Base-by-base conservation (phyloP, 306 rosid species). In the Prinsepia uniflora region DNA sequence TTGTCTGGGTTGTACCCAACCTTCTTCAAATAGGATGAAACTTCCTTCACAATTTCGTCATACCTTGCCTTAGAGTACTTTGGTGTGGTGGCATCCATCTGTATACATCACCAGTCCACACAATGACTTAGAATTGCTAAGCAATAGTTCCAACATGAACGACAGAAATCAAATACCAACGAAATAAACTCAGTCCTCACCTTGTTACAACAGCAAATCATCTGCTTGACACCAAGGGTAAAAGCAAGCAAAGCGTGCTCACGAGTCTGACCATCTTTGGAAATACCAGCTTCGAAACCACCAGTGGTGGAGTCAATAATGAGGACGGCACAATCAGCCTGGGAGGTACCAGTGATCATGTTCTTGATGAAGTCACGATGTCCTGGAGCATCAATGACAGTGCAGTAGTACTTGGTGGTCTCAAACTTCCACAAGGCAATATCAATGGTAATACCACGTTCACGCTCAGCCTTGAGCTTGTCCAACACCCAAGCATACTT, bases 281-380 rank as follows among this genome's bases (percentile, higher is more conserved):
- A 78, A 6, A 78, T 75, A 65, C 81, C 84, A 19, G 81, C 81
- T 34, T 80, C 84, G 61, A 80, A 80, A 45, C 81, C 84, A 34
- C 84, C 84, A 12, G 84, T 80, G 65, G 81, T 80, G 52, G 84
- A 80, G 72, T 80, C 84, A 18, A 80, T 76, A 4, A 76, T 80
- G 19, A 80, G 78, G 36, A 76, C 75, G 2, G 81, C 81, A 20
- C 84, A 80, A 40, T 76, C 81, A 10, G 84, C 84, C 70, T 80
- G 84, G 8, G 81, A 80, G 81, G 84, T 80, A n/a, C 81, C 84
- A 17, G 84, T 80, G 43, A 80, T 80, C 81, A 80, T 80, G 81
- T 80, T 80, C 81, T 80, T 76, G 48, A 80, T 80, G 22, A 80
- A 80, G 39, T 80, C 81, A 14, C 84, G 77, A 66, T 80, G 84